Percentiles rank a stretch among this genome's conserved stretches.
Evolutionary conservation across 2,329 filamentous ascomycete species (phyloP).

Genomic region (Teratosphaeria zuluensis): DNA sequence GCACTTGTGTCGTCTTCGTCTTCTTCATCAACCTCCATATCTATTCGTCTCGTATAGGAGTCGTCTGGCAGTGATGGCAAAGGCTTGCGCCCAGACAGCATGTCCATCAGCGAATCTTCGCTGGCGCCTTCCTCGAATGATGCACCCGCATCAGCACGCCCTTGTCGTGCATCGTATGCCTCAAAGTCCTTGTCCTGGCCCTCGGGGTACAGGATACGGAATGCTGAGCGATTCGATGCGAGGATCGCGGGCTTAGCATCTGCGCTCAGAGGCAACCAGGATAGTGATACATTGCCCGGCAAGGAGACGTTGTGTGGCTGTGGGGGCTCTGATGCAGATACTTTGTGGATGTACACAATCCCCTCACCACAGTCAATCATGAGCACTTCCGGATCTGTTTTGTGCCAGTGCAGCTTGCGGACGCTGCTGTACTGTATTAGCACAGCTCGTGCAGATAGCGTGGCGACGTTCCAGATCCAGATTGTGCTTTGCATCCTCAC

Average conservation of each 20-base stretch:
- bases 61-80: conserved; percentile 19
- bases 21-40: conserved; percentile 21
- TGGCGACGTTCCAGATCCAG: conserved; percentile 38
- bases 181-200: conserved; percentile 16
- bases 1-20: conserved; percentile 15
- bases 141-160: conserved; percentile 10
- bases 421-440: conserved; percentile 37
- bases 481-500: conserved; percentile 31
- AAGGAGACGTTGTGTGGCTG: conserved; percentile 6
- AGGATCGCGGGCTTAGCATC: conserved; percentile 25
- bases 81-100: conserved; percentile 37
- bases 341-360: conserved; percentile 31
- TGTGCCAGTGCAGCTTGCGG: conserved; percentile 36
- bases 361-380: conserved; percentile 35
- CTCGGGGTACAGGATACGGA: conserved; percentile 32
- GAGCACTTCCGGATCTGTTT: conserved; percentile 25
- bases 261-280: conserved; percentile 11
- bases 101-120: conserved; percentile 40
- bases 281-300: conserved; percentile 8
- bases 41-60: conserved; percentile 23
- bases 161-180: conserved; percentile 10
- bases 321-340: conserved; percentile 12
- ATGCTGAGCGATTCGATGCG: conserved; percentile 28
- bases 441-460: conserved; percentile 29
- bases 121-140: conserved; percentile 27